Evolutionary conservation across 2,329 filamentous ascomycete species (phyloP), one percentile per base, ranked within the genome.

Genomic region (Penicillium sp.): DNA sequence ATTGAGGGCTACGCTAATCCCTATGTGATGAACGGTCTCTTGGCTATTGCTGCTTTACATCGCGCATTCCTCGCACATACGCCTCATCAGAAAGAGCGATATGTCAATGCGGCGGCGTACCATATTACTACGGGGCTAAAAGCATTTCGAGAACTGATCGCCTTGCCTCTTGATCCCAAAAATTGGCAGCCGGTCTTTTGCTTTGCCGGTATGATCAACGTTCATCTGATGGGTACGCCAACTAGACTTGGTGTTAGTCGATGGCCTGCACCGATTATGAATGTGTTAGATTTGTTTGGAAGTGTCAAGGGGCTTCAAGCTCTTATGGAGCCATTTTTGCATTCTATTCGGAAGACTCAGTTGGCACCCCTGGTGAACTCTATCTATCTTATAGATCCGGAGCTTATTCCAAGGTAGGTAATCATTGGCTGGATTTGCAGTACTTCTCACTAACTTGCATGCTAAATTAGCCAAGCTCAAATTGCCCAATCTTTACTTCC

Each of bases 31-130:
- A 68, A 73, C 31, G 70, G 68, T 2, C 43, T 73, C 10, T 60
- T 73, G 48, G 70, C 70, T n/a, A 61, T 71, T 21, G 59, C 70
- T 3, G 71, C 70, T 1, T 52, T 71, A 9, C 71, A 73, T 50
- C 56, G 59, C 24, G 52, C 59, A 14, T 60, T 47, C 31, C 58
- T 66, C 10, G 60, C 57, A 14, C 48, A 60, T 16, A 39, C 29
- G n/a, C 39, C 37, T 11, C 37, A 52, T 1, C 53, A 63, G 37
- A 64, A 55, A 35, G 55, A 58, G 16, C 58, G 53, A 19, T 60
- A 60, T 29, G 41, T 51, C 52, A 64, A 64, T 27, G 58, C 62
- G 1, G 56, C 60, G 6, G 53, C 61, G 7, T 61, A 61, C 50
- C 61, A 65, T 46, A 52, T 64, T 22, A 58, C 62, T 1, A 55